Base-by-base conservation (phyloP, 2,329 filamentous ascomycete species). In the Dactylella cylindrospora region DNA sequence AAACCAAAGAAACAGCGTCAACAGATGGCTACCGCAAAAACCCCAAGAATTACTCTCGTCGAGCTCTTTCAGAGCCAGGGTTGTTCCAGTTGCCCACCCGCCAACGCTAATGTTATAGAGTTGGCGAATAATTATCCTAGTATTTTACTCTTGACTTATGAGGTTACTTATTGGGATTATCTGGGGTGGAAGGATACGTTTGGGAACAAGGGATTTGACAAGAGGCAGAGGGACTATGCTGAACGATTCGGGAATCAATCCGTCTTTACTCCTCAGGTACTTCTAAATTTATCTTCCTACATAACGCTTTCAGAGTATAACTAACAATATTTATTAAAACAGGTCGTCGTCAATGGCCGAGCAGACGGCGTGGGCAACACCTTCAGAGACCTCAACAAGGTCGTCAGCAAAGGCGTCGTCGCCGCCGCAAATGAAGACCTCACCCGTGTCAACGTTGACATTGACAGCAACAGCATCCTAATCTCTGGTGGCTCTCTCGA, bases 51-150 rank as follows among this genome's bases (percentile, higher is more conserved):
- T 13, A 65, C 72, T 20, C 59, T 73, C 6, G 68, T 71, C 3
- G 72, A 74, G 59, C 67, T 74, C 12, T 73, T 71, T 64, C 70
- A 72, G 53, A 72, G 71, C 0, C 72, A 73, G 61, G 70, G 70
- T 45, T 73, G 72, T 38, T 64, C 54, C 12, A 69, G 71, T 1
- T 74, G 71, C 41, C 71, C 71, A 1, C 69, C 70, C 1, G 68
- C 71, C n/a, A 66, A 72, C 2, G 68, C 70, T 0, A 66, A 54
- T 15, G 71, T 73, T 41, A 71, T 70, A 28, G 67, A 70, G 9
- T 38, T 65, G 39, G 68, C 64, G 15, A 68, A 67, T 5, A 67
- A 66, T 26, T 54, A 68, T 20, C 70, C 69, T 2, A 72, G 73
- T 53, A 52, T 72, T 12, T 65, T 70, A 31, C 68, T 73, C 5